Base-by-base conservation (phyloP, 169 alveolate species). In the Babesia divergens region DNA sequence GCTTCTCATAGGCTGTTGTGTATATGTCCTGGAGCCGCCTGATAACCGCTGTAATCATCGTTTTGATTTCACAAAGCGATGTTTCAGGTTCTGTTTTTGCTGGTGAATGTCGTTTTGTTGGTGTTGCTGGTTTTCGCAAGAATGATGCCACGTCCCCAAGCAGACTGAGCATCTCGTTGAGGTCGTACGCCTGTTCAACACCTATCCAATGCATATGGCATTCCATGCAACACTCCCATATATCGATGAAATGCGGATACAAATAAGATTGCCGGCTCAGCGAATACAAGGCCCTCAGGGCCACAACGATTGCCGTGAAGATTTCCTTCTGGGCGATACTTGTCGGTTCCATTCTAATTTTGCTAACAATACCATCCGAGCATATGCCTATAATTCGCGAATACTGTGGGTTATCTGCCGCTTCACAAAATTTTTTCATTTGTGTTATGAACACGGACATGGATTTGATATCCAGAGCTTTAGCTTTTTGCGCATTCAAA, bases 301-400 rank as follows among this genome's bases (percentile, higher is more conserved):
- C 37, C 11, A 34, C 26, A 32, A 62, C 59, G 16, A 51, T 6
- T 31, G 72, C 72, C 31, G 72, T 6, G 18, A 62, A 62, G 18
- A 60, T 47, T 24, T 8, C 34, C 16, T 24, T 28, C n/a, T 28
- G 46, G 5, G 16, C 29, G 28, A 47, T 3, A 1, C n/a, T 28
- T 44, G 26, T 47, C 1, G 72, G 20, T 0, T 46, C 22, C 18
- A 11, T 13, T 16, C 28, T 31, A 47, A 62, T 28, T 7, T 7
- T 3, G 13, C 7, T 16, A 20, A 28, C 2, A 0, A 62, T 34
- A 2, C 32, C 50, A 3, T 16, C 28, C 14, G 53, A 18, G 59
- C 72, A 62, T 13, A 1, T 62, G 2, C 6, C 35, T 9, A 47
- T 20, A 7, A 60, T 34, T 3, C 47, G n/a, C 8, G 47, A 31